Evolutionary conservation across 331 rosid genomes (phyloP).

Genomic region (Spiraea crenata): DNA sequence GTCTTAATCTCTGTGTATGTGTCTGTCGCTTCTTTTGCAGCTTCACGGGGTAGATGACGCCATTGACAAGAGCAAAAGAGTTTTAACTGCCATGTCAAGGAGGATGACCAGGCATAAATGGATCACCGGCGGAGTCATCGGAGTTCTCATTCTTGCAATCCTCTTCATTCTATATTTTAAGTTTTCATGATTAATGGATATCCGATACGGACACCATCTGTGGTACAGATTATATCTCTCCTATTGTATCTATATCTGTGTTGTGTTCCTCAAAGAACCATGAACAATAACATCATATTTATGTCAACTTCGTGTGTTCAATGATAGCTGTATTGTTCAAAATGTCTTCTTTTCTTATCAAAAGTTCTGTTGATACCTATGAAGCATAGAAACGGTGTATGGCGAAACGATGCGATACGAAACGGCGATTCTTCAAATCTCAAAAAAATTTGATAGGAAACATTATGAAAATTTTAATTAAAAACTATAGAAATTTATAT

Average conservation of each 20-base stretch:
- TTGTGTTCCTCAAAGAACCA: slow-evolving; percentile 14
- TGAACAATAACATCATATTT: slow-evolving; percentile 1
- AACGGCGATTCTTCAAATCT: no score
- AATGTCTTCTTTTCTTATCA: neutral
- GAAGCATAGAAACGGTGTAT: no score
- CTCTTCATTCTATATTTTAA: slow-evolving; percentile 60
- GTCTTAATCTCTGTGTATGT: neutral
- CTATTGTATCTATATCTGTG: slow-evolving; percentile 13
- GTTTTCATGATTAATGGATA: slow-evolving; percentile 47
- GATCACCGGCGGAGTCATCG: slow-evolving; percentile 70
- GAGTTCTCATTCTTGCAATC: slow-evolving; percentile 71
- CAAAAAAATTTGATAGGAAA: no score
- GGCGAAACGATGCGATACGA: no score
- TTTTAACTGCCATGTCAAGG: slow-evolving; percentile 72
- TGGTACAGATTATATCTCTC: slow-evolving; percentile 6
- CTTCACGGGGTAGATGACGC: slow-evolving; percentile 92
- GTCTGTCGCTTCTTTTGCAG: slow-evolving; percentile 41
- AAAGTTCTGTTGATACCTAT: no score
- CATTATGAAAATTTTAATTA: no score
- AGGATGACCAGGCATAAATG: slow-evolving; percentile 83
- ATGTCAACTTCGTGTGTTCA: slow-evolving; percentile 10
- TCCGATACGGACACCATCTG: neutral
- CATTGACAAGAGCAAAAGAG: slow-evolving; percentile 93
- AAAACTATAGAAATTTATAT: no score
- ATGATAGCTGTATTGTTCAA: neutral